These are phyloP conservation scores for Solanum neorickii DNA, from an alignment of 257 asterid genomes.

Conservation along the genomic window DNA sequence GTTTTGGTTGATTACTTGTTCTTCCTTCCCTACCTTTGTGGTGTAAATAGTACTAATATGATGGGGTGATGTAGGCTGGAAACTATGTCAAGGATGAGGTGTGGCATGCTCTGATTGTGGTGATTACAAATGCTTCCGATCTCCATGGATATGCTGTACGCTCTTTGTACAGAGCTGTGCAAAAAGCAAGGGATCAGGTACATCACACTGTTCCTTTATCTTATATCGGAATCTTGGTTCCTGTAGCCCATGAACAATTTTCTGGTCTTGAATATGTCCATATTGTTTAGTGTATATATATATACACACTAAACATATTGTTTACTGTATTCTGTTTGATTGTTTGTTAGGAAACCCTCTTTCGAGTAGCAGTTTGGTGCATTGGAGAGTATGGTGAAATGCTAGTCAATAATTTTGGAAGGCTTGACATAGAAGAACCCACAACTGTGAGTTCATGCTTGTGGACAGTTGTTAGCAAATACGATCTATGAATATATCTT, in stretches of 20 bases:
- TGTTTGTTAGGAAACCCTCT: conserved; percentile 65
- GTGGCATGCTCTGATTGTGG: conserved; percentile 87
- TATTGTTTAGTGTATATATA: not conserved
- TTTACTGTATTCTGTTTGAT: not conserved
- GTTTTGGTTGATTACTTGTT: not conserved
- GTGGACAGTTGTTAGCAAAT: not conserved
- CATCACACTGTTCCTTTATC: not conserved
- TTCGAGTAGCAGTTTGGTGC: conserved; percentile 97
- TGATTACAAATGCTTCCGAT: conserved; percentile 79
- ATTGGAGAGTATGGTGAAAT: conserved; percentile 96
- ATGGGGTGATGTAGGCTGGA: conserved; percentile 58
- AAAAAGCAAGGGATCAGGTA: conserved; percentile 76
- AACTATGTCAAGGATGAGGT: conserved; percentile 88
- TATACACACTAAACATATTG: not conserved
- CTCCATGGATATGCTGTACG: conserved; percentile 90
- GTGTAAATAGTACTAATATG: not conserved
- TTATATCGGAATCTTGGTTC: not conserved
- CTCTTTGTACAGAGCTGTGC: conserved; percentile 64
- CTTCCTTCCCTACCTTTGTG: not conserved
- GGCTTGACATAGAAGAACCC: conserved; percentile 72
- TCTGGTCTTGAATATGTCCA: not conserved
- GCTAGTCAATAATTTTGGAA: conserved; percentile 58
- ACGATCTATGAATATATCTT: not conserved
- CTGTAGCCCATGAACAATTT: not conserved
- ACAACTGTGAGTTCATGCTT: conserved; percentile 51